Base-by-base conservation (phyloP, 192 early-diverging fungal genomes). In the Backusella macrospora region DNA sequence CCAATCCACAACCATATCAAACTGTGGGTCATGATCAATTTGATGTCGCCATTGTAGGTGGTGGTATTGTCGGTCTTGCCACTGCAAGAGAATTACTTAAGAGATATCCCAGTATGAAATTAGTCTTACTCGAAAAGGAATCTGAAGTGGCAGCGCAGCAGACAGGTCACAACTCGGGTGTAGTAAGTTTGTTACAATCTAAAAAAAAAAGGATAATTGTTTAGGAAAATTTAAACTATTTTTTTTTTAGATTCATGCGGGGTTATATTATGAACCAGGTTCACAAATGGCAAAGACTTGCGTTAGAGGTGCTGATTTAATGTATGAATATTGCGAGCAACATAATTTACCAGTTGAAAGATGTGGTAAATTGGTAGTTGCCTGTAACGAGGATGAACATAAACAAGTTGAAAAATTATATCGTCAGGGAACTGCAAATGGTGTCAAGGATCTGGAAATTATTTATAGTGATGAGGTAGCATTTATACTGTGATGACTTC, bases 361-460 rank as follows among this genome's bases (percentile, higher is more conserved):
- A 45, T 81, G 81, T 64, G 84, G 84, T 16, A 89, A 89, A 66
- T 78, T 84, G 77, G 81, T 89, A 46, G 86, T 89, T 6, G 85
- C 82, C 9, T 59, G 59, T 5, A 68, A 62, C 9, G 74, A 65
- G 23, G 73, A 80, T 6, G 81, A 86, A 70, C 73, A 74, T 48
- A 70, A 62, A 37, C 42, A 65, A 38, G 69, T 88, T 38, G 73
- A 78, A 37, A 71, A 74, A 21, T 42, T 86, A 6, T 73, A 76
- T 38, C n/a, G 44, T 7, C 68, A 65, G 44, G 78, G 70, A 26
- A 71, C 68, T 3, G 62, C 69, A 21, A 80, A 80, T 68, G 78
- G 78, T 18, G 78, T 72, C 59, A 73, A 80, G 40, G 78, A 65
- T 7, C 52, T 80, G 18, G 59, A 80, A 21, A 76, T 80, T 42